phyloP scores from a whole-genome alignment of 495 filamentous ascomycete genomes.

The Sporormia fimetaria region DNA sequence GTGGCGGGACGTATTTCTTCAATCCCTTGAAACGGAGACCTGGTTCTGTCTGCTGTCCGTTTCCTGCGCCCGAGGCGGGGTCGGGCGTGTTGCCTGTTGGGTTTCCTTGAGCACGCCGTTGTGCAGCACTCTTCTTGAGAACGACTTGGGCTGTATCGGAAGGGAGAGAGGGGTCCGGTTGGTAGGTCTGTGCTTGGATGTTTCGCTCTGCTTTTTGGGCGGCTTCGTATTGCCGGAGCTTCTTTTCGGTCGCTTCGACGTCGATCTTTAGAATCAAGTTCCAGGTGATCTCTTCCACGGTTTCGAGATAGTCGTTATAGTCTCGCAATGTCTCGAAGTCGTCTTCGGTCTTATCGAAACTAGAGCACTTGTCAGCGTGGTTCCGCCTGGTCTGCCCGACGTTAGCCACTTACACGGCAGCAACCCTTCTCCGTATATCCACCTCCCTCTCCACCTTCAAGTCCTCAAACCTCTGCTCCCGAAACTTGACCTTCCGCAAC shows the following conservation, averaged over 20 bases:
- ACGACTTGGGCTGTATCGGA: conserved; percentile 37
- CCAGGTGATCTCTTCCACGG: conserved; percentile 81
- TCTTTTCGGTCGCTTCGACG: conserved; percentile 55
- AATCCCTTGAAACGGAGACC: conserved; percentile 60
- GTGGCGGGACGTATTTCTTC: conserved; percentile 49
- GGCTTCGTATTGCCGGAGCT: conserved; percentile 54
- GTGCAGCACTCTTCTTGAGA: conserved; percentile 50
- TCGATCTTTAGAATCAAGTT: conserved; percentile 68
- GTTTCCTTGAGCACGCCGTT: conserved; percentile 15
- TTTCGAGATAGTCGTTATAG: conserved; percentile 91
- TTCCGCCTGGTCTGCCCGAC: neutral
- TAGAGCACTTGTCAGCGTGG: neutral
- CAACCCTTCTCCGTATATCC: conserved; percentile 74
- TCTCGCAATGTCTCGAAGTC: conserved; percentile 73
- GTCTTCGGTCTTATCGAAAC: conserved; percentile 75
- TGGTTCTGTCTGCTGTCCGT: conserved; percentile 26
- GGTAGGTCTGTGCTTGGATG: neutral
- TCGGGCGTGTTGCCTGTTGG: conserved; percentile 26
- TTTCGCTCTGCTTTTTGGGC: conserved; percentile 55
- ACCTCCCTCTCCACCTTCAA: conserved; percentile 86
- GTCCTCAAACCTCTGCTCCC: conserved; percentile 81
- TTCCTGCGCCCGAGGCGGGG: conserved; percentile 20
- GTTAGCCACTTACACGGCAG: conserved; percentile 44
- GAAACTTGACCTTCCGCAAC: conserved; percentile 72
- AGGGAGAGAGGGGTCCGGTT: neutral